phyloP scores from a whole-genome alignment of 192 early-diverging fungal species.

The Backusella morwellensis region DNA sequence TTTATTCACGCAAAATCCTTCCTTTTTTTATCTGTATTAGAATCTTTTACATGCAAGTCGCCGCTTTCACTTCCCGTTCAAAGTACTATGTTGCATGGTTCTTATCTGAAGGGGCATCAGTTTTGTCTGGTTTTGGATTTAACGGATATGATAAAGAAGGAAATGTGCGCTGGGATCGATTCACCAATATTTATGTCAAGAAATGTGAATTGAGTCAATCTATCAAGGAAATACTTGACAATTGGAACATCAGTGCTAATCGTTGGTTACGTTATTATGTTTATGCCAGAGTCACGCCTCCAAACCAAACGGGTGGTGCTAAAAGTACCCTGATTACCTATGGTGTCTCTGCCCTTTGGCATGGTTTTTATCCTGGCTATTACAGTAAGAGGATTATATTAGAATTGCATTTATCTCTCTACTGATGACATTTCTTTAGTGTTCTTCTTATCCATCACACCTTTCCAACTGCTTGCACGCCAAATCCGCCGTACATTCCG shows the following conservation, averaged over 20 bases:
- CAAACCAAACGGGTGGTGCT: conserved; percentile 44
- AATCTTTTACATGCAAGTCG: conserved; percentile 57
- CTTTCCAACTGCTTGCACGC: not conserved
- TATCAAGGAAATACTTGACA: conserved; percentile 69
- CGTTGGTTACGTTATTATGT: conserved; percentile 87
- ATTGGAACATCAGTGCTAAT: conserved; percentile 92
- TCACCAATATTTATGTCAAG: conserved; percentile 75
- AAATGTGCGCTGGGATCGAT: conserved; percentile 62
- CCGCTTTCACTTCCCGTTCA: conserved; percentile 60
- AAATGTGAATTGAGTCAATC: conserved; percentile 77
- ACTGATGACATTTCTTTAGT: not conserved
- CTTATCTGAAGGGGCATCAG: conserved; percentile 82
- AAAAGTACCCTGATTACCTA: conserved; percentile 74
- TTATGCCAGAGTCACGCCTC: conserved; percentile 62
- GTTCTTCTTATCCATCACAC: not conserved
- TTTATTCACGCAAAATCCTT: not conserved
- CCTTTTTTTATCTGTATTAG: conserved; percentile 19
- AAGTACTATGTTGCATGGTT: conserved; percentile 95
- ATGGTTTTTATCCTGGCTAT: conserved; percentile 92
- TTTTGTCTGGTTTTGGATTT: conserved; percentile 81
- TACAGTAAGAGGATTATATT: conserved; percentile 49
- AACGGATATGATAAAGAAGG: conserved; percentile 62
- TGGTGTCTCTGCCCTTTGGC: conserved; percentile 89
- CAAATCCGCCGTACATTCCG: not conserved
- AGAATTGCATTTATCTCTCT: not conserved